These are phyloP conservation scores for Boletus sensibilis DNA, from an alignment of 768 basidiomycete genomes.

Conservation along the genomic window DNA sequence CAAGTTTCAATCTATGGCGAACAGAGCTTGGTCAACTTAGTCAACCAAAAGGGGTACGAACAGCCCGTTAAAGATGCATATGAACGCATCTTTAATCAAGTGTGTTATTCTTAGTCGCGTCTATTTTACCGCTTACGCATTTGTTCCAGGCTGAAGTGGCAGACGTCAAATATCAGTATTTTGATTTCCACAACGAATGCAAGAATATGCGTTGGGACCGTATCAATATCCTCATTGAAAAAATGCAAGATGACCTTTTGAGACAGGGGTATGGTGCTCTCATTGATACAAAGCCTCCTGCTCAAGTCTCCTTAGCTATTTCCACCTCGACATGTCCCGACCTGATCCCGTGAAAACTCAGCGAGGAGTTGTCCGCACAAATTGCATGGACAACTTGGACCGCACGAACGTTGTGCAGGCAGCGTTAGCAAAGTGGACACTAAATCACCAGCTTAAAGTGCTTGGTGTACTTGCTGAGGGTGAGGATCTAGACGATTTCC, in stretches of 20 bases:
- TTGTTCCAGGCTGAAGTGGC: constrained; percentile 54
- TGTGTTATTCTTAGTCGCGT: constrained; percentile 28
- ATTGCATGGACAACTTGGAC: constrained; percentile 97
- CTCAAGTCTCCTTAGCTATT: constrained; percentile 55
- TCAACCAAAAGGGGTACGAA: constrained; percentile 93
- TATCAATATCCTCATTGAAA: constrained; percentile 78
- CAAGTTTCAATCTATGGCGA: constrained; percentile 74
- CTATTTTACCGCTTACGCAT: not conserved
- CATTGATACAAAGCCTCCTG: not conserved
- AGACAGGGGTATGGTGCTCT: constrained; percentile 54
- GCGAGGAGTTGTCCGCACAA: constrained; percentile 80
- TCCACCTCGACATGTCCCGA: constrained; percentile 57
- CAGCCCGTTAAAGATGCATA: constrained; percentile 94
- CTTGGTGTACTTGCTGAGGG: constrained; percentile 69
- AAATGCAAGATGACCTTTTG: constrained; percentile 65
- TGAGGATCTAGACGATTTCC: constrained; percentile 79
- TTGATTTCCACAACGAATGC: constrained; percentile 97
- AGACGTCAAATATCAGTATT: constrained; percentile 85
- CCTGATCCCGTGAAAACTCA: constrained; percentile 58
- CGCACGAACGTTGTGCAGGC: constrained; percentile 97
- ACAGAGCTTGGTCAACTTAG: constrained; percentile 81
- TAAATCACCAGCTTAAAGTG: constrained; percentile 73
- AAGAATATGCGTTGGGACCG: constrained; percentile 94
- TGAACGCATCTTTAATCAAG: constrained; percentile 71
- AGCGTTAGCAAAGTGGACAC: constrained; percentile 80